Base-by-base conservation (phyloP, 1,284 basidiomycete species). In the Peniophora sp. region DNA sequence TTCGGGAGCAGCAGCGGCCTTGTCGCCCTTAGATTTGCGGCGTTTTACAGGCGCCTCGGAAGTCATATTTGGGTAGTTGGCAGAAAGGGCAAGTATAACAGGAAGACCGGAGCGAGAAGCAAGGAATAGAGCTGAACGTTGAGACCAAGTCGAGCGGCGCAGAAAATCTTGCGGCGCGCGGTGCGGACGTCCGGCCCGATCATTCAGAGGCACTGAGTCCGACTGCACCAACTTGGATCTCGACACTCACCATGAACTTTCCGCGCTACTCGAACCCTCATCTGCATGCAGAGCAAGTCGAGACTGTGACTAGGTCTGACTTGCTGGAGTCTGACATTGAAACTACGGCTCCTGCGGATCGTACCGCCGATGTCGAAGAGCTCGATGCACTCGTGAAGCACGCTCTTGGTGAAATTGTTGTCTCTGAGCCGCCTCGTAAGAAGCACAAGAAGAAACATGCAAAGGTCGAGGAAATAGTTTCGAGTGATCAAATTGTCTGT, bases 211-310 rank as follows among this genome's bases (percentile, higher is more conserved):
- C 24, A 47, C 24, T 14, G 12, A 27, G 8, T 20, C 39, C 25
- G n/a, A n/a, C 49, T 43, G 55, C 49, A 53, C 25, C 48, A 27
- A 27, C n/a, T 10, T 22, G 16, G n/a, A 32, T 32, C 27, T 32
- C 27, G 27, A 32, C 27, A 12, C 27, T 32, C 50, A 46, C 24
- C 19, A 55, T 52, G 49, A 57, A 69, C 56, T 44, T 62, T 44
- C 59, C 59, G 34, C 65, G 55, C 46, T 66, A 61, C 49, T 52
- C 58, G 46, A 68, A 66, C 50, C 62, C 63, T 32, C 62, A 64
- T 50, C 51, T 53, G 32, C 53, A 56, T 6, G 47, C 50, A 19
- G 60, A 57, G 19, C 51, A 56, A 11, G 52, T 54, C 6, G 58
- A 62, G 43, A 36, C 34, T 16, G 62, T 56, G 2, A 63, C 66